Evolutionary conservation across 148 eudicot species (phyloP).

Genomic region (Rhododendron ovatum): DNA sequence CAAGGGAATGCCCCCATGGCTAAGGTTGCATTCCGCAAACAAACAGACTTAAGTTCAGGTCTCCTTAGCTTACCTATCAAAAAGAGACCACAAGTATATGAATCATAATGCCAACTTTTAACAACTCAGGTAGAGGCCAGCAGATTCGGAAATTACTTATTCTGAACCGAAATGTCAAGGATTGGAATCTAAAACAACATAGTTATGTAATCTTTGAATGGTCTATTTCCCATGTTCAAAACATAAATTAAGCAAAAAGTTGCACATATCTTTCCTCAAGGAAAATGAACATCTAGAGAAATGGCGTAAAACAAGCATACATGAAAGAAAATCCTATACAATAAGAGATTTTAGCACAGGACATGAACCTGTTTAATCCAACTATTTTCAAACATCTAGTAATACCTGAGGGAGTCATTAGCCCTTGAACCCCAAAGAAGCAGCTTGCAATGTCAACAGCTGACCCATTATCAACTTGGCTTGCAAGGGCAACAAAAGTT

Average conservation of each 20-base stretch:
- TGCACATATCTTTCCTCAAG: neutral
- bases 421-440: conserved; percentile 79
- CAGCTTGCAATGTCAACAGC: conserved; percentile 71
- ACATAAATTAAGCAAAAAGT: neutral
- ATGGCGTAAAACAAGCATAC: neutral
- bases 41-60: neutral
- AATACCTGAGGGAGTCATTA: conserved; percentile 42
- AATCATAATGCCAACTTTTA: neutral
- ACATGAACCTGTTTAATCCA: neutral
- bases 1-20: neutral
- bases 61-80: neutral
- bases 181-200: neutral
- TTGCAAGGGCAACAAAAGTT: conserved; percentile 76
- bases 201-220: neutral
- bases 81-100: neutral
- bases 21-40: neutral
- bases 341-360: neutral
- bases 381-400: neutral
- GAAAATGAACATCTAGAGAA: neutral
- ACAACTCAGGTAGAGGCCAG: neutral
- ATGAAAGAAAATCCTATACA: neutral
- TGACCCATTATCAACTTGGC: conserved; percentile 63
- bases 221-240: neutral
- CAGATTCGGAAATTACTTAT: neutral
- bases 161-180: neutral